Evolutionary conservation across 169 alveolate genomes (phyloP), one percentile per base, ranked within the genome.

Genomic region (Amoebophrya sp.): DNA sequence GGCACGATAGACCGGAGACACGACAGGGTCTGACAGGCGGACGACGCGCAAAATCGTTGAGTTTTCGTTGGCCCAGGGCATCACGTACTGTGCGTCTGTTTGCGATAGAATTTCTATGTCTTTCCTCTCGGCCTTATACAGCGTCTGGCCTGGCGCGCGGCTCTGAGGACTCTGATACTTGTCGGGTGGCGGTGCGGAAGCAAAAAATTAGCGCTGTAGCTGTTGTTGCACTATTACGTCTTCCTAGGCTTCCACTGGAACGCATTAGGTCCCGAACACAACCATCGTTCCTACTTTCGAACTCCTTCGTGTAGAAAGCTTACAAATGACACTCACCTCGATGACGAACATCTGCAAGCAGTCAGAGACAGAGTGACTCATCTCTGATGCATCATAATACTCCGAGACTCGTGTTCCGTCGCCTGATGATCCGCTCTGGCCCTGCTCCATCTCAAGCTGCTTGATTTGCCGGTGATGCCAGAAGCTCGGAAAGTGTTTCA

Each of bases 41-140:
- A 89, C 91, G 18, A 89, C 36, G 26, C 91, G 91, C 39, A 89
- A 18, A 24, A 89, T 41, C 91, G 53, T 38, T 10, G 47, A 29
- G 39, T 41, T 41, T 18, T 89, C 91, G 65, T 76, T 40, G 36
- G 36, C 23, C 40, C 53, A 76, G 29, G 91, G 91, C 12, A 40
- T 36, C 18, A 34, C 53, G 54, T 40, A 89, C 18, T 24, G 65
- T 6, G 36, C 77, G 39, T 89, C 55, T 76, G 91, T 24, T 38
- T 33, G 77, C 23, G 91, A 89, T 10, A 89, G 91, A 76, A 89
- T 89, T 26, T 34, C 91, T 3, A 89, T 89, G 55, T 89, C 91
- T 76, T 89, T 76, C 33, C 41, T 41, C 29, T 40, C 53, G 39
- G 91, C 91, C 47, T 54, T 54, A 40, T 38, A 89, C 40, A 89